Base-by-base conservation (phyloP, 164 flowering plant genomes). In the Berberis vulgaris region DNA sequence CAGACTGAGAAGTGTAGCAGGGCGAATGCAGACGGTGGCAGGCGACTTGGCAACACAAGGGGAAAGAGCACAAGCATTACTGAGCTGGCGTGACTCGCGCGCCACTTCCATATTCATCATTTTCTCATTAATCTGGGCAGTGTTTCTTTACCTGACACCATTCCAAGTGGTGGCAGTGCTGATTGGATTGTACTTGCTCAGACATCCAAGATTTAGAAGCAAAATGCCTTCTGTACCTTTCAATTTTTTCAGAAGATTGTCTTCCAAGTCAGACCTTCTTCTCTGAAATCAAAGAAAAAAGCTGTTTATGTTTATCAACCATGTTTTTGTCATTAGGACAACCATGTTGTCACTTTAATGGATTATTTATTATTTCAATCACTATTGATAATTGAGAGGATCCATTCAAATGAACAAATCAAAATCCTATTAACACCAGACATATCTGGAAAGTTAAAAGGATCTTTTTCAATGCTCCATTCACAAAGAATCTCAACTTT, bases 31-130 rank as follows among this genome's bases (percentile, higher is more conserved):
- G 77, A 78, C 89, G 0, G 95, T 90, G 73, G 79, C 74, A 2
- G 95, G 95, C 39, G 97, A 90, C 65, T 66, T 90, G 75, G 97
- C 97, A 2, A 80, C 85, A 6, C 97, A 90, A 65, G 89, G 83
- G 49, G 97, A 90, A 70, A 79, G 97, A 45, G 69, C 76, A 45
- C 83, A 81, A 39, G 77, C 85, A 2, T 44, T 90, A 52, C 78
- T 90, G 6, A 85, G 84, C 79, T 90, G 97, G 97, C 71, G 97
- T 50, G 97, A 90, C 67, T 86, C 97, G 43, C 80, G 94, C 56
- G 94, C 90, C 10, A 87, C 94, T 0, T 80, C 84, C 4, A 79
- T 90, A 38, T 81, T 90, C 75, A 79, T 90, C 68, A 59, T 81
- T 67, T 72, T 84, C 67, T 72, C 94, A 1, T 71, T 87, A 79